Conservation (phyloP, 2,329 filamentous ascomycete genomes). For the Verticillium albo-atrum region DNA sequence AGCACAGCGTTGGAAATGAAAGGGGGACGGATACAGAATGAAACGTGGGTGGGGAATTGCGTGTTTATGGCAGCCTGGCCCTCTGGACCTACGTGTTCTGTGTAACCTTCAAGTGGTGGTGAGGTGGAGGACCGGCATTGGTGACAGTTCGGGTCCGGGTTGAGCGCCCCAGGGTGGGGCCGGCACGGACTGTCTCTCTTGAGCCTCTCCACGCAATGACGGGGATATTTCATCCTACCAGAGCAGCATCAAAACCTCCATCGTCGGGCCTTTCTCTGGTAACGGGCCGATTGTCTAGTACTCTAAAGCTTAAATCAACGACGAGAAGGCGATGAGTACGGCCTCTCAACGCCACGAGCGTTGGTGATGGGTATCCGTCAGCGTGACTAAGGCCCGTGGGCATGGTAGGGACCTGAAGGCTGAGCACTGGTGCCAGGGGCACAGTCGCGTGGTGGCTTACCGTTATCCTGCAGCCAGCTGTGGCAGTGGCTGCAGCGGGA, state of each 20-base stretch:
- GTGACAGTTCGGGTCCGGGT: background rate
- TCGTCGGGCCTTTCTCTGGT: background rate
- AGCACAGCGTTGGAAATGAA: background rate
- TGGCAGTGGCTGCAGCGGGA: background rate
- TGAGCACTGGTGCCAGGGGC: background rate
- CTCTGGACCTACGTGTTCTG: background rate
- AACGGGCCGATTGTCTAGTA: background rate
- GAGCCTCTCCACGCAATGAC: background rate
- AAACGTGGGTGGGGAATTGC: background rate
- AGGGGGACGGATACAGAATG: background rate
- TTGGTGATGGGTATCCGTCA: background rate
- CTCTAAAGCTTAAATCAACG: slow-evolving; percentile 3
- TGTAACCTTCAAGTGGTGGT: background rate
- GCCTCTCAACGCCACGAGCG: background rate
- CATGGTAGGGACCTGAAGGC: background rate
- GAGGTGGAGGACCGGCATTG: background rate
- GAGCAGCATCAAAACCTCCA: background rate
- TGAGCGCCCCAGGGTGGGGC: background rate
- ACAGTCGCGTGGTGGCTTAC: background rate
- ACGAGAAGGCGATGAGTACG: background rate
- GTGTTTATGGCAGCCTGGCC: background rate
- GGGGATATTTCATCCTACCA: background rate
- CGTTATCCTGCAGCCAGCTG: background rate
- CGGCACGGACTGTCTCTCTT: background rate
- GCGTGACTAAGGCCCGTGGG: slow-evolving; percentile 1